Percentiles rank a stretch among this genome's conserved stretches.
phyloP scores from a whole-genome alignment of 2,329 filamentous ascomycete species.

The Ophiostoma quercus region DNA sequence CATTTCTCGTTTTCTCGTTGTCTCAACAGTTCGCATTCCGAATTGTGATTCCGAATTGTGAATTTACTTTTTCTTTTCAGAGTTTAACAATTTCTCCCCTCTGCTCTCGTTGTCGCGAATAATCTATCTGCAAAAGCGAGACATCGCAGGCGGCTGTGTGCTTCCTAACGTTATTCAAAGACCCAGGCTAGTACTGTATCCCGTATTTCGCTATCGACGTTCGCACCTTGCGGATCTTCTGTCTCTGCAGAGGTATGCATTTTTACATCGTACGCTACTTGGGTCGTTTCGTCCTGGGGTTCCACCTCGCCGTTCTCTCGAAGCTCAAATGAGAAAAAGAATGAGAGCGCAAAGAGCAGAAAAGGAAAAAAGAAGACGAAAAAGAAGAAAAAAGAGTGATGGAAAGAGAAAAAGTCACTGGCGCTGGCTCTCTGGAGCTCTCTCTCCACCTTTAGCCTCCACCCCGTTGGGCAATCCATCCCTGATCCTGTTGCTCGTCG shows the following conservation, averaged over 20 bases:
- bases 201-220: not conserved
- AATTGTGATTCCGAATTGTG: not conserved
- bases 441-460: slow-evolving; percentile 19
- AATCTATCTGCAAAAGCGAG: not conserved
- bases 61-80: not conserved
- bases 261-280: not conserved
- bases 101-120: not conserved
- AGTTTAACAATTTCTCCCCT: too few species aligned
- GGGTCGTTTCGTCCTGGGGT: not conserved
- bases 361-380: not conserved
- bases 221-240: not conserved
- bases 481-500: not conserved
- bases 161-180: not conserved
- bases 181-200: not conserved
- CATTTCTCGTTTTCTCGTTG: not conserved
- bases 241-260: not conserved
- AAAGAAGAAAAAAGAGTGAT: not conserved
- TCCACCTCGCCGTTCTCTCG: slow-evolving; percentile 7
- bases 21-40: not conserved
- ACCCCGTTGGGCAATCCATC: slow-evolving; percentile 16
- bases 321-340: not conserved
- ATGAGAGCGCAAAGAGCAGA: not conserved
- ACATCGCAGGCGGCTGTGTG: not conserved
- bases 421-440: not conserved
- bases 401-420: slow-evolving; percentile 2